A percentile compares a stretch with the other conserved stretches of the same genome.
Evolutionary conservation across 2,329 filamentous ascomycete genomes (phyloP).

Genomic region (Colletotrichum sp.): DNA sequence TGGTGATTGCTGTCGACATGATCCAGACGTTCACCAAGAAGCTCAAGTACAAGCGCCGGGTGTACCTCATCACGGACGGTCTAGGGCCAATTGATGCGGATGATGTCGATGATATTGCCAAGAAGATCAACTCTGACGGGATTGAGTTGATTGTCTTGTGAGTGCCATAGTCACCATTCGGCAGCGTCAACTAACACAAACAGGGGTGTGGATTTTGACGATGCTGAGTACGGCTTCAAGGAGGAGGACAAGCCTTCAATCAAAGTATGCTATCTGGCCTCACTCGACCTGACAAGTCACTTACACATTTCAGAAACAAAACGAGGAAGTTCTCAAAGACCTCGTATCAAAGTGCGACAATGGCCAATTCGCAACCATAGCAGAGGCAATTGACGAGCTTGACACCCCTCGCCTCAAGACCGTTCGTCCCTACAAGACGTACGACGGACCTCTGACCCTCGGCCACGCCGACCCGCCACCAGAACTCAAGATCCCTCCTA

Average conservation of each 20-base stretch:
- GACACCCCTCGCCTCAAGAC: slow-evolving; percentile 78
- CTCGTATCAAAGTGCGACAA: slow-evolving; percentile 71
- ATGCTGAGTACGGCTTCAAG: slow-evolving; percentile 86
- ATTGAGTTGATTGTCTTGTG: slow-evolving; percentile 84
- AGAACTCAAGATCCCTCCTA: slow-evolving; percentile 63
- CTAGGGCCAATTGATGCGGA: slow-evolving; percentile 75
- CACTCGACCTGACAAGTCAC: neutral
- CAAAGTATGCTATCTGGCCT: slow-evolving; percentile 60
- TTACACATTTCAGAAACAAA: slow-evolving; percentile 56
- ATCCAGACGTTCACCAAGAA: slow-evolving; percentile 81
- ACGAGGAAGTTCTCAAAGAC: slow-evolving; percentile 71
- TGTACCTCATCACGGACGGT: slow-evolving; percentile 87
- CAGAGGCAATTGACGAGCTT: slow-evolving; percentile 83
- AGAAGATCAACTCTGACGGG: slow-evolving; percentile 74
- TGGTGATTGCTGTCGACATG: slow-evolving; percentile 87
- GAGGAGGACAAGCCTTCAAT: slow-evolving; percentile 80
- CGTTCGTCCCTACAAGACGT: slow-evolving; percentile 78
- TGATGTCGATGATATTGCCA: slow-evolving; percentile 71
- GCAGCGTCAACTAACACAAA: neutral
- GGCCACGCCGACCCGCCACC: slow-evolving; percentile 59
- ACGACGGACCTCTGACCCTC: slow-evolving; percentile 79
- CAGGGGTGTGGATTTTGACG: slow-evolving; percentile 90
- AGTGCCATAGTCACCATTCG: slow-evolving; percentile 39
- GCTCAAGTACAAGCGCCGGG: slow-evolving; percentile 80
- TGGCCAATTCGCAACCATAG: slow-evolving; percentile 82